These are phyloP conservation scores for Phytopythium ostracodes DNA, from an alignment of 352 stramenopile genomes.

Conservation along the genomic window DNA sequence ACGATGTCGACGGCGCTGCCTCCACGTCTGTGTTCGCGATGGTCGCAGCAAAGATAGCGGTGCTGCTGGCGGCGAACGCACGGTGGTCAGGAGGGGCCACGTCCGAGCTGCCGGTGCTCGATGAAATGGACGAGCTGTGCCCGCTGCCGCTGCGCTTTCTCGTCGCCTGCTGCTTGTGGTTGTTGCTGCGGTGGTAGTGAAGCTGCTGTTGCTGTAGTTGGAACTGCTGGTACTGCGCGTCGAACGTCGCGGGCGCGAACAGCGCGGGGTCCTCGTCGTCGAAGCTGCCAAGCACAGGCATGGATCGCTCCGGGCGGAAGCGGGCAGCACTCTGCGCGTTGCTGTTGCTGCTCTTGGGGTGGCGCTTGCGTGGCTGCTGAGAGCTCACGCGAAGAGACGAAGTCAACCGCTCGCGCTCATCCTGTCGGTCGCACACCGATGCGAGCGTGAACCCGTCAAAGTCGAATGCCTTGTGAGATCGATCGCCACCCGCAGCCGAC, in stretches of 20 bases:
- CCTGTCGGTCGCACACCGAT: conserved; percentile 22
- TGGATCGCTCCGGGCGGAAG: neutral
- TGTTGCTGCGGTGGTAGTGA: neutral
- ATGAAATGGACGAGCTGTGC: conserved; percentile 5
- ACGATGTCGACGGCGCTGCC: too few relatives aligned
- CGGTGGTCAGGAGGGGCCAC: neutral
- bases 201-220: neutral
- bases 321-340: neutral
- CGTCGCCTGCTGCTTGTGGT: neutral
- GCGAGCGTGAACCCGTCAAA: conserved; percentile 50
- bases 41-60: neutral
- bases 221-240: conserved; percentile 8
- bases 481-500: neutral
- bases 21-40: too few relatives aligned
- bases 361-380: too few relatives aligned
- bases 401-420: conserved; percentile 2
- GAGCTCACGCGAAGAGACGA: neutral
- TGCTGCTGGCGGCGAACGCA: neutral
- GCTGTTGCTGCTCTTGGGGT: too few relatives aligned
- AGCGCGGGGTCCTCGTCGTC: conserved; percentile 1
- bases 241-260: conserved; percentile 2
- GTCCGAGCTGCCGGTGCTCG: conserved; percentile 2
- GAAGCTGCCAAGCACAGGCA: neutral
- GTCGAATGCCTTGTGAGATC: conserved; percentile 18
- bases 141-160: neutral